Evolutionary conservation across 2,329 filamentous ascomycete genomes (phyloP), one percentile per base, ranked within the genome.

Genomic region (Penicillium digitatum): DNA sequence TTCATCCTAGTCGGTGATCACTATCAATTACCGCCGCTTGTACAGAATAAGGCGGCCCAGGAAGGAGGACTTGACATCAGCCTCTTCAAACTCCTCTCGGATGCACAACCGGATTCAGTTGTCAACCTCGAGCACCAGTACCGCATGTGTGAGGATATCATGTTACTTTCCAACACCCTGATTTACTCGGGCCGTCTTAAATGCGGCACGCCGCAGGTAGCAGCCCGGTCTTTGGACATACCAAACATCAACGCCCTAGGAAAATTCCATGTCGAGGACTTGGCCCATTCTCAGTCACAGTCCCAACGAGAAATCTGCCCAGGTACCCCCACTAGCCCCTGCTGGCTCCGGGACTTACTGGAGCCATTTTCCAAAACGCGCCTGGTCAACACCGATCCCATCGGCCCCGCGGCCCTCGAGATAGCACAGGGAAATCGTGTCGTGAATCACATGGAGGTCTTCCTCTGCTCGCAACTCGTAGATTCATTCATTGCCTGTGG

Each of bases 1-100:
- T 99, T 99, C 72, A 89, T 99, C 18, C 82, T 99, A 0, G 94
- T 99, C 0, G 94, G 94, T 14, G 94, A 99, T 71, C 94, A 99
- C 72, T 94, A 95, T 69, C 94, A 99, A 70, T 81, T 99, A 2
- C 94, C 94, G 1, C 94, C 94, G 2, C 82, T 99, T 0, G 94
- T 99, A 16, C 90, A 93, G 66, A 96, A 96, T 70, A 90, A 92
- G 64, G 86, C 91, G 64, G 94, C 94, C 2, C 84, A 87, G 43
- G 82, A 87, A 52, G 92, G 92, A 12, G 94, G 94, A 1, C 79
- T 99, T 5, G 94, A 99, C 70, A 82, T 96, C 43, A 95, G 90
- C 69, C 79, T 99, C 48, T 99, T 99, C 81, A 95, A 95, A 70
- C 81, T 94, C 3, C 82, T 99, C 12, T 96, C 91, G 1, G 94